These are phyloP conservation scores for Starmerella floris DNA, from an alignment of 805 yeast genomes.

Conservation along the genomic window DNA sequence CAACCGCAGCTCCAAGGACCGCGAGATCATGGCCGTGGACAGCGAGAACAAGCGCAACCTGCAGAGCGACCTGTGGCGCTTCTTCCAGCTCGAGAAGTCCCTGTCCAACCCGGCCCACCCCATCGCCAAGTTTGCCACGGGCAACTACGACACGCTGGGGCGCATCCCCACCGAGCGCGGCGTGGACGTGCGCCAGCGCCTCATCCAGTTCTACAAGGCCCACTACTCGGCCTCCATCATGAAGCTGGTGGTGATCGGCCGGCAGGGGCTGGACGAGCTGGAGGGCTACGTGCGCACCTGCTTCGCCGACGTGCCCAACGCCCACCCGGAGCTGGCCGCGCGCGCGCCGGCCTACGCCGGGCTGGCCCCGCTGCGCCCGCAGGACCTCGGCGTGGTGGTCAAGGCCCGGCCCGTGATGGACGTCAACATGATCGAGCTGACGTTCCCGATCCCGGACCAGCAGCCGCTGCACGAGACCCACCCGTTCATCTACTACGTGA, in stretches of 20 bases:
- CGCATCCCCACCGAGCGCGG: slow-evolving; percentile 47
- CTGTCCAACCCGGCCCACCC: slow-evolving; percentile 68
- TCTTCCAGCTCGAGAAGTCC: slow-evolving; percentile 70
- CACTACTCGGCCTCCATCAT: slow-evolving; percentile 77
- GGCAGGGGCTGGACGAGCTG: slow-evolving; percentile 60
- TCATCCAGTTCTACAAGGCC: slow-evolving; percentile 56
- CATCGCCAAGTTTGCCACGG: slow-evolving; percentile 77
- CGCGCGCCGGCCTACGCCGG: slow-evolving; percentile 29
- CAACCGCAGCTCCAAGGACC: slow-evolving; percentile 57
- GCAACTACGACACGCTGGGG: slow-evolving; percentile 64
- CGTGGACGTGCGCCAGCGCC: slow-evolving; percentile 64
- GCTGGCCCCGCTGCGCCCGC: slow-evolving; percentile 34
- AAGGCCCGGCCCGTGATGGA: slow-evolving; percentile 77
- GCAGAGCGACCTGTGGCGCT: slow-evolving; percentile 80
- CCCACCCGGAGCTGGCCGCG: slow-evolving; percentile 25
- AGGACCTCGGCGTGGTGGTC: slow-evolving; percentile 42
- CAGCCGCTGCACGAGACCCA: slow-evolving; percentile 50
- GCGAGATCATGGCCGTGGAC: slow-evolving; percentile 90
- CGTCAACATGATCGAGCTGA: slow-evolving; percentile 47
- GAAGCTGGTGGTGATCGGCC: slow-evolving; percentile 75
- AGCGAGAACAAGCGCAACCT: slow-evolving; percentile 90
- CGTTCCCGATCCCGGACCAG: slow-evolving; percentile 67
- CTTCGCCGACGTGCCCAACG: slow-evolving; percentile 44
- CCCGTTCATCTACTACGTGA: slow-evolving; percentile 62
- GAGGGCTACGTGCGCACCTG: slow-evolving; percentile 55